Conservation (phyloP, 768 basidiomycete genomes). For the Crepidotus variabilis region DNA sequence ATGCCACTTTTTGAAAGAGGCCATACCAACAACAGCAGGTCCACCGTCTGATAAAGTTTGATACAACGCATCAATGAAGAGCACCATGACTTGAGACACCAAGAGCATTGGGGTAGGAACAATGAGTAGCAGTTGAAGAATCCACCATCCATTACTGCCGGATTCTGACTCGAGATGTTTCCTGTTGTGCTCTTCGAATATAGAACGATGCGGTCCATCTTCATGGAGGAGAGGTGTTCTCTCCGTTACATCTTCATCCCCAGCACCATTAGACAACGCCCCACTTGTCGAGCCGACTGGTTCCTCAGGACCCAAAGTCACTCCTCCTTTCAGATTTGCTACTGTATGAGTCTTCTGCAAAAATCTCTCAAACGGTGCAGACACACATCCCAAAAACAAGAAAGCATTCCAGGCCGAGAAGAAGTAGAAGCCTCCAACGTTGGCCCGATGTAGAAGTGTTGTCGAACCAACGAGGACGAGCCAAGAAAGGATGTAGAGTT, state of each 20-base stretch:
- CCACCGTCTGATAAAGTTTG: slow-evolving; percentile 68
- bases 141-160: slow-evolving; percentile 40
- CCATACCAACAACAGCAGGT: slow-evolving; percentile 38
- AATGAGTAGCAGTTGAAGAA: slow-evolving; percentile 50
- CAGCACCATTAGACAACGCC: too few relatives aligned
- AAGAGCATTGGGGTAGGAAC: slow-evolving; percentile 53
- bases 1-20: neutral
- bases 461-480: slow-evolving; percentile 48
- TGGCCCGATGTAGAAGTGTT: slow-evolving; percentile 31
- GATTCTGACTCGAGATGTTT: neutral
- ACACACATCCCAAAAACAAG: slow-evolving; percentile 12
- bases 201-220: neutral
- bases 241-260: too few relatives aligned
- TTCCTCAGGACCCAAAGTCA: too few relatives aligned
- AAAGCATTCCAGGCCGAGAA: slow-evolving; percentile 42
- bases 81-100: slow-evolving; percentile 43
- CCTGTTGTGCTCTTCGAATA: neutral
- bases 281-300: too few relatives aligned
- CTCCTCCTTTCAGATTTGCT: too few relatives aligned
- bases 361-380: slow-evolving; percentile 2
- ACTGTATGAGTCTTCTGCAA: neutral
- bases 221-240: neutral
- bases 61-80: slow-evolving; percentile 42
- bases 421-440: slow-evolving; percentile 55
- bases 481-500: slow-evolving; percentile 56